These are phyloP conservation scores for Pleodorina starrii DNA, from an alignment of 139 green algal species.

Conservation along the genomic window DNA sequence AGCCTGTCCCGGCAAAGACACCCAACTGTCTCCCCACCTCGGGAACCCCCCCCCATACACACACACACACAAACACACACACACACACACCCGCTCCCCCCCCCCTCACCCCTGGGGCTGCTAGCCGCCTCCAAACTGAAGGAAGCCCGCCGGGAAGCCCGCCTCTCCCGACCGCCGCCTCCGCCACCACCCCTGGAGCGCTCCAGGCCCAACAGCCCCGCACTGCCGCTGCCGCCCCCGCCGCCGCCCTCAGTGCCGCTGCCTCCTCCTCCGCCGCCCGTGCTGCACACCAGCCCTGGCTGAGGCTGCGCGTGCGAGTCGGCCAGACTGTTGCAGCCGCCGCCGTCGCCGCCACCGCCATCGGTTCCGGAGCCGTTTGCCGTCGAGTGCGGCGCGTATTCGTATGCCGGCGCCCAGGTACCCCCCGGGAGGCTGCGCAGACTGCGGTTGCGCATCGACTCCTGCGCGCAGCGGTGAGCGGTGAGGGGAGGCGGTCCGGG, in stretches of 20 bases:
- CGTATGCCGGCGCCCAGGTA: background rate
- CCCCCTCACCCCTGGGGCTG: slow-evolving; percentile 20
- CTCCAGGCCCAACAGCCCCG: background rate
- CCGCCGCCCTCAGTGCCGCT: background rate
- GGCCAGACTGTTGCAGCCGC: background rate
- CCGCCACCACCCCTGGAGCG: background rate
- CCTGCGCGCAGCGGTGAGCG: background rate
- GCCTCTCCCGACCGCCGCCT: background rate
- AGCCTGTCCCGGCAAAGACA: too few species aligned
- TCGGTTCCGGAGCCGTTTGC: background rate
- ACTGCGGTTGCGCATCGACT: slow-evolving; percentile 30
- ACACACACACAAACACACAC: too few species aligned
- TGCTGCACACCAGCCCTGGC: background rate
- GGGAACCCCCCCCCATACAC: too few species aligned
- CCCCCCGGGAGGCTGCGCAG: background rate
- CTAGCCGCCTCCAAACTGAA: slow-evolving; percentile 20
- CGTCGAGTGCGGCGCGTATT: background rate
- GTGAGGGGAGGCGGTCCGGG: background rate
- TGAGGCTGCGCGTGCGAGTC: background rate
- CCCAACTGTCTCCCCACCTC: too few species aligned
- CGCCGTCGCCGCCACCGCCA: background rate
- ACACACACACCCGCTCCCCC: too few species aligned
- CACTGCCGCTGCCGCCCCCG: background rate
- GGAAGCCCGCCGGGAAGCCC: background rate
- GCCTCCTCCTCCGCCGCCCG: background rate